Conservation (phyloP, 2,329 filamentous ascomycete genomes). For the Fusarium sp. region DNA sequence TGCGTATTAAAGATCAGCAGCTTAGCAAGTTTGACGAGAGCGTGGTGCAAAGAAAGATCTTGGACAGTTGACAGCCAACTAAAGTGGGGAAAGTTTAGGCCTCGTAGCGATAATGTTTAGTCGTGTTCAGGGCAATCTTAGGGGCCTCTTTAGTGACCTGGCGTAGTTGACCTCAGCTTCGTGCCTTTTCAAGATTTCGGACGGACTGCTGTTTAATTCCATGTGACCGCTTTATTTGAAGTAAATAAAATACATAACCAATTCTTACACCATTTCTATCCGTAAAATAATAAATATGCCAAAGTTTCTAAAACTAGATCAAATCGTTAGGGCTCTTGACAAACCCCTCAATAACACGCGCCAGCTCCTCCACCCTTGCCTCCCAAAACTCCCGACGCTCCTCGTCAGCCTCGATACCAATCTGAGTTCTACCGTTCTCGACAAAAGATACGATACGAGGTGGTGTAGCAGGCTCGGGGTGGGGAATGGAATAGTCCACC, state of each 20-base stretch:
- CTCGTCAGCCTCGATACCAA: conserved; percentile 43
- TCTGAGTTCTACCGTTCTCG: conserved; percentile 34
- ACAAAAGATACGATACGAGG: conserved; percentile 41
- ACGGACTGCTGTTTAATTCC: not conserved
- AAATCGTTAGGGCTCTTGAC: conserved; percentile 12
- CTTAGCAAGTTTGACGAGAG: not conserved
- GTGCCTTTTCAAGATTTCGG: not conserved
- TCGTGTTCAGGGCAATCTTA: not conserved
- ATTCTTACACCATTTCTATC: not conserved
- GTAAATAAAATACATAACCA: not conserved
- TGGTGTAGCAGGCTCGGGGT: conserved; percentile 37
- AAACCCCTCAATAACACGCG: conserved; percentile 29
- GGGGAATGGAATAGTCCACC: conserved; percentile 41
- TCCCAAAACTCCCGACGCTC: conserved; percentile 42
- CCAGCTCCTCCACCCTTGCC: conserved; percentile 37
- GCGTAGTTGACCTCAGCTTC: not conserved
- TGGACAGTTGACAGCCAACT: too few relatives aligned
- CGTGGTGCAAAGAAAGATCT: not conserved
- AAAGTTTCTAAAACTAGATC: not conserved
- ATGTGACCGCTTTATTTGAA: too few relatives aligned
- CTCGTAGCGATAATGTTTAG: not conserved
- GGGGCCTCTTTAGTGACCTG: not conserved
- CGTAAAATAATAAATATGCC: not conserved
- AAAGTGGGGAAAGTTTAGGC: too few relatives aligned
- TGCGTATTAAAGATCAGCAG: not conserved